Base-by-base conservation (phyloP, 495 filamentous ascomycete genomes). In the Penicillium crystallinum region DNA sequence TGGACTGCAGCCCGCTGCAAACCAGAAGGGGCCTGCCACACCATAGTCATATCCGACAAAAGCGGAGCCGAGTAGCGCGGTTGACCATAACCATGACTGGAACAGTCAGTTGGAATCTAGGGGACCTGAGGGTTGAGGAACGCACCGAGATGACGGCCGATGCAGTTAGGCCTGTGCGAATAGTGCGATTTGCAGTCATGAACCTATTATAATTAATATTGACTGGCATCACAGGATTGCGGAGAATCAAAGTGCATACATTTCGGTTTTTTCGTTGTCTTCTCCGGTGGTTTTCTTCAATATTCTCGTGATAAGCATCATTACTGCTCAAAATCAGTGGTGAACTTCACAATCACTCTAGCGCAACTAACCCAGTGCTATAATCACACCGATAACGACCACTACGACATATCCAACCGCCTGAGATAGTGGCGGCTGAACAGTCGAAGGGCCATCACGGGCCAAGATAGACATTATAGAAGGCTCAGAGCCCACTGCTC, bases 241-340 rank as follows among this genome's bases (percentile, higher is more conserved):
- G 1, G 14, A 9, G 34, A 10, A 34, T 15, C 2, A 4, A 4
- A 2, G 11, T 31, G 2, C 39, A 8, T 63, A 74, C 68, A 70
- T 74, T 54, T 74, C 71, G 0, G 69, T 74, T 46, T 70, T 74
- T 35, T 66, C 57, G 29, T 74, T 74, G 34, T 74, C 69, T 37
- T 74, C 69, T 6, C 66, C 68, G 1, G 63, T 56, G 0, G 71
- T 74, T 33, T 56, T 67, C 43, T 70, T 72, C 21, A 72, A 45
- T 1, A 71, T 22, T 6, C 63, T 65, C 0, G 64, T 65, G 6
- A 67, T 50, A 7, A 66, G 10, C 68, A 73, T 73, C 68, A 73
- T 73, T 15, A 55, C 66, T 71, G 35, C 27, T 10, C 1, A 9
- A 19, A n/a, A 37, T 47, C 10, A 56, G 23, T 8, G 19, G 8